A percentile compares a stretch with the other conserved stretches of the same genome.
Conservation (phyloP, 2,329 filamentous ascomycete genomes). For the Ophiostoma quercus region DNA sequence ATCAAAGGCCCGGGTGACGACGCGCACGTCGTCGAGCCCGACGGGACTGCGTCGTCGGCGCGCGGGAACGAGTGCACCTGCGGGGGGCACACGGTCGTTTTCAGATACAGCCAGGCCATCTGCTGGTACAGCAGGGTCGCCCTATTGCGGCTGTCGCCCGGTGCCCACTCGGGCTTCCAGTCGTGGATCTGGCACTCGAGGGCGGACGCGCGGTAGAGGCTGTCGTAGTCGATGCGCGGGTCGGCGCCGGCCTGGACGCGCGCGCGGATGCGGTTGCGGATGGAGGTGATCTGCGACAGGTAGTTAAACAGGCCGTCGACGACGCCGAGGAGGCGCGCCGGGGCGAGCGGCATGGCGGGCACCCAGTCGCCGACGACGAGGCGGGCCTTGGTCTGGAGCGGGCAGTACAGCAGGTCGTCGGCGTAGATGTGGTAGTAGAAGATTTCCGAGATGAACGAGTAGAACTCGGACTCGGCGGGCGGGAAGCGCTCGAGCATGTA, state of each 20-base stretch:
- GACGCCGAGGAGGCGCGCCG: slow-evolving; percentile 66
- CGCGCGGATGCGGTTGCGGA: slow-evolving; percentile 67
- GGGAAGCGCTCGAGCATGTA: slow-evolving; percentile 60
- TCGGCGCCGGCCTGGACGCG: slow-evolving; percentile 59
- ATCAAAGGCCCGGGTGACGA: slow-evolving; percentile 32
- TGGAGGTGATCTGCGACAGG: slow-evolving; percentile 70
- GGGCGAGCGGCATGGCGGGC: slow-evolving; percentile 40
- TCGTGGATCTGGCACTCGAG: slow-evolving; percentile 69
- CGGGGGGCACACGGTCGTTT: slow-evolving; percentile 57
- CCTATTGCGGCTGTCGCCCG: slow-evolving; percentile 51
- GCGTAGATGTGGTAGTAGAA: slow-evolving; percentile 76
- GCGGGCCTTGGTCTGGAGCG: slow-evolving; percentile 35
- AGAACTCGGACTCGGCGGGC: slow-evolving; percentile 60
- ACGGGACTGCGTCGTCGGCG: slow-evolving; percentile 29
- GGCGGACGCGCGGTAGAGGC: slow-evolving; percentile 64
- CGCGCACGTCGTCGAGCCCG: slow-evolving; percentile 34
- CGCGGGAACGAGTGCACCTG: not conserved
- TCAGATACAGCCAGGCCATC: slow-evolving; percentile 61
- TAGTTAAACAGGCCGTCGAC: slow-evolving; percentile 75
- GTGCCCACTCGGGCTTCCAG: slow-evolving; percentile 63
- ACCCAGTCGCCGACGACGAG: slow-evolving; percentile 44
- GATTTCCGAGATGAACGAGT: slow-evolving; percentile 63
- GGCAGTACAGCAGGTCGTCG: slow-evolving; percentile 55
- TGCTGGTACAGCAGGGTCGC: slow-evolving; percentile 58
- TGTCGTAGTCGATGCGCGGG: slow-evolving; percentile 67